These are phyloP conservation scores for Sporothrix dimorphospora DNA, from an alignment of 2,329 filamentous ascomycete genomes.

Conservation along the genomic window DNA sequence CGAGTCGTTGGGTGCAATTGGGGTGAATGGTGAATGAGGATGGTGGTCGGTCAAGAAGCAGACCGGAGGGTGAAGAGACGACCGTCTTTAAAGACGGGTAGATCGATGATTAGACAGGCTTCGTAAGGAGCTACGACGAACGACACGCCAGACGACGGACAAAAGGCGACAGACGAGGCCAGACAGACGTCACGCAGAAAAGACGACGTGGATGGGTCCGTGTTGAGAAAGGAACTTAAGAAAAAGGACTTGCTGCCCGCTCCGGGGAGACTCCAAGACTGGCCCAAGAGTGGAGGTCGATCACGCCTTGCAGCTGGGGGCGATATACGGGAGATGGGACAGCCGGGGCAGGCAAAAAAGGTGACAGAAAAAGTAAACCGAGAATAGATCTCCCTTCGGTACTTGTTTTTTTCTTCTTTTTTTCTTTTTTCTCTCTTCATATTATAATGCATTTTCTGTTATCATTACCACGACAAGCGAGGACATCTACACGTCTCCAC, in stretches of 20 bases:
- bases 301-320: conserved; percentile 24
- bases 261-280: background rate
- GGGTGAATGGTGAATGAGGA: too few relatives aligned
- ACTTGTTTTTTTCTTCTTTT: background rate
- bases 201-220: background rate
- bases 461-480: too few relatives aligned
- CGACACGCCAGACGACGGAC: background rate
- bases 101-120: too few relatives aligned
- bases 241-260: background rate
- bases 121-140: too few relatives aligned
- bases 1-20: background rate
- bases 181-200: background rate
- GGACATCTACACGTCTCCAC: background rate
- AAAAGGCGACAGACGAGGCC: conserved; percentile 3
- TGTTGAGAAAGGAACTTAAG: background rate
- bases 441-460: too few relatives aligned
- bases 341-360: background rate
- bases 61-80: too few relatives aligned
- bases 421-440: background rate
- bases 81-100: background rate
- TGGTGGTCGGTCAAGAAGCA: background rate
- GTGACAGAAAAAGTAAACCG: background rate
- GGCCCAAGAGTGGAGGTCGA: conserved; percentile 25
- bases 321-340: background rate
- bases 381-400: too few relatives aligned